Evolutionary conservation across 2,329 filamentous ascomycete species (phyloP).

Genomic region (Epicoccum sorghinum): DNA sequence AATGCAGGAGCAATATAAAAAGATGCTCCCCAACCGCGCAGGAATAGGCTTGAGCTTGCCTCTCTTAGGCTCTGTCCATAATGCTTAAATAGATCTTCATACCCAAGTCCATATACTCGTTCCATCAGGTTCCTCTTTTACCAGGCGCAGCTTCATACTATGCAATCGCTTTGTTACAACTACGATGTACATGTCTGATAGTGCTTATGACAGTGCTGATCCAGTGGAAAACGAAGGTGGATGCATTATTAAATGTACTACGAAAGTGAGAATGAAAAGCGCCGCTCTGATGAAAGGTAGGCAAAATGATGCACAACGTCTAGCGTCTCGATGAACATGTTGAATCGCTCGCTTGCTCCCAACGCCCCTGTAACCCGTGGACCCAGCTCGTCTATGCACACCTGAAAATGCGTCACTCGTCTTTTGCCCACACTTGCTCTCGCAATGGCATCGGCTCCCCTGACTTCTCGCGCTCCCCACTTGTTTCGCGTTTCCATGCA

Average conservation of each 20-base stretch:
- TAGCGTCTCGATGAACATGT: conserved; percentile 14
- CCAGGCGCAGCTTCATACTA: too few species aligned
- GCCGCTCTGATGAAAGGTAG: conserved; percentile 12
- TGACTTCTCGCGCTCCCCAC: conserved; percentile 7
- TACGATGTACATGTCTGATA: too few species aligned
- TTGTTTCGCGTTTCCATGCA: conserved; percentile 71
- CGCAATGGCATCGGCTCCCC: conserved; percentile 14
- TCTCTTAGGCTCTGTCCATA: too few species aligned
- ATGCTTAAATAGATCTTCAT: too few species aligned
- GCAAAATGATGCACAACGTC: conserved; percentile 9
- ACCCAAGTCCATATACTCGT: too few species aligned
- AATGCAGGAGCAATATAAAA: too few species aligned
- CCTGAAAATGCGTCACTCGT: conserved; percentile 1
- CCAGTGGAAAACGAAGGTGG: background rate
- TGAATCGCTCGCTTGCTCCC: conserved; percentile 17
- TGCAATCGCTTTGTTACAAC: too few species aligned
- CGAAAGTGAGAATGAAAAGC: background rate
- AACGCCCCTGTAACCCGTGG: conserved; percentile 7
- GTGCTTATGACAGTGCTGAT: too few species aligned
- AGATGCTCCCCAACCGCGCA: too few species aligned
- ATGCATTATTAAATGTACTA: conserved; percentile 13
- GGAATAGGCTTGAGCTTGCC: too few species aligned
- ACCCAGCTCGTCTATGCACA: background rate
- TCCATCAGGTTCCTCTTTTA: too few species aligned
- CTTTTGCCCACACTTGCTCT: conserved; percentile 14